Evolutionary conservation across 495 filamentous ascomycete genomes (phyloP).

Genomic region (Neurospora terricola): DNA sequence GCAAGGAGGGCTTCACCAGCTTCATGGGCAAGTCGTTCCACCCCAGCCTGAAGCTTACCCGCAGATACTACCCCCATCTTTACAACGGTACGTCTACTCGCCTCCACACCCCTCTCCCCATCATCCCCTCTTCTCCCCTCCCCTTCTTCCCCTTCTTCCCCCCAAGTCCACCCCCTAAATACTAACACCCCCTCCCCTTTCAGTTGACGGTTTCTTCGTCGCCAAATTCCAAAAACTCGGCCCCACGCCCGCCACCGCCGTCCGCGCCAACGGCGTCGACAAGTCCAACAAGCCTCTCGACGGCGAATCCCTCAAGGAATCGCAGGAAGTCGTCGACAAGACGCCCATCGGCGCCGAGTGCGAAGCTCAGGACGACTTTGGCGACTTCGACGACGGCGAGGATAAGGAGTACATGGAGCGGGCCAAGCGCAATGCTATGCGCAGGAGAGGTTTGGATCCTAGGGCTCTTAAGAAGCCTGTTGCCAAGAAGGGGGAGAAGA

Average conservation of each 20-base stretch:
- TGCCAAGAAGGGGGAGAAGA: slow-evolving; percentile 14
- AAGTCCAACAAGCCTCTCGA: slow-evolving; percentile 24
- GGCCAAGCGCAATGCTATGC: slow-evolving; percentile 52
- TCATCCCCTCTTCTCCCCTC: not conserved
- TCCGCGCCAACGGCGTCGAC: slow-evolving; percentile 24
- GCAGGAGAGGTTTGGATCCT: slow-evolving; percentile 44
- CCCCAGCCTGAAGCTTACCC: slow-evolving; percentile 70
- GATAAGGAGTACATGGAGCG: slow-evolving; percentile 69
- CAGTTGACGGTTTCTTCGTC: slow-evolving; percentile 94
- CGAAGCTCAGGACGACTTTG: slow-evolving; percentile 43
- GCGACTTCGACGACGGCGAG: slow-evolving; percentile 83
- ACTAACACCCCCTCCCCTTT: not conserved
- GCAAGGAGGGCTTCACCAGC: slow-evolving; percentile 77
- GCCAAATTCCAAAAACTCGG: slow-evolving; percentile 92
- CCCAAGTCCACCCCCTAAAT: no score
- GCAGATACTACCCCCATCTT: slow-evolving; percentile 86
- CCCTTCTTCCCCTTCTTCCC: not conserved
- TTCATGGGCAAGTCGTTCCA: slow-evolving; percentile 88
- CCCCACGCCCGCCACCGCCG: slow-evolving; percentile 51
- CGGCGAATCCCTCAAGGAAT: slow-evolving; percentile 14
- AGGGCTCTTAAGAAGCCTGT: slow-evolving; percentile 29
- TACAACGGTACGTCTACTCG: slow-evolving; percentile 48
- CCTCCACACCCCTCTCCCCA: not conserved
- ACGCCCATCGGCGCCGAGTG: slow-evolving; percentile 38
- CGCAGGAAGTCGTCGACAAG: slow-evolving; percentile 37